phyloP scores from a whole-genome alignment of 2,329 filamentous ascomycete genomes.

The Ustilaginoidea virens region DNA sequence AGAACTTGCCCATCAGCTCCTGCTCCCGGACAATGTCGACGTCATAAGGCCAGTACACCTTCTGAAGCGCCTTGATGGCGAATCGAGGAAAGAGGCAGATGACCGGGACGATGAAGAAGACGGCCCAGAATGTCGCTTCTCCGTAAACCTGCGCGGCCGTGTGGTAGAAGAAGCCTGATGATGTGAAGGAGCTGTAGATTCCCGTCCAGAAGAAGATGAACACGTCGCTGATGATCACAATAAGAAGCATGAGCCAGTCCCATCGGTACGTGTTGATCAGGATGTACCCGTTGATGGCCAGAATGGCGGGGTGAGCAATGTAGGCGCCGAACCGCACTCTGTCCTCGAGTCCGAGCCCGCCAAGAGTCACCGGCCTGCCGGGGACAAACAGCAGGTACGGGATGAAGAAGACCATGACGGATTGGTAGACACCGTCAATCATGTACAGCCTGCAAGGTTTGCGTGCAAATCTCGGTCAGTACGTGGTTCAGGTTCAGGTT shows the following conservation, averaged over 20 bases:
- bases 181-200: conserved; percentile 48
- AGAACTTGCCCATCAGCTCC: conserved; percentile 67
- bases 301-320: conserved; percentile 67
- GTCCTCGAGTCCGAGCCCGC: conserved; percentile 63
- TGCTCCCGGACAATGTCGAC: conserved; percentile 95
- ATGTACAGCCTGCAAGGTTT: conserved; percentile 60
- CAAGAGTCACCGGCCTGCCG: conserved; percentile 53
- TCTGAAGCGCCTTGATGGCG: conserved; percentile 72
- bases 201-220: conserved; percentile 95
- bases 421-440: conserved; percentile 89
- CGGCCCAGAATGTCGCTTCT: conserved; percentile 74
- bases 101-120: conserved; percentile 62
- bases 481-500: too few species aligned
- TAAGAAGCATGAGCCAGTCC: conserved; percentile 89
- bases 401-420: conserved; percentile 83
- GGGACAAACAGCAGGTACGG: conserved; percentile 65
- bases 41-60: conserved; percentile 85
- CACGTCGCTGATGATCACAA: conserved; percentile 67
- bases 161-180: conserved; percentile 50
- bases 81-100: conserved; percentile 82
- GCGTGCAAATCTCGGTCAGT: neutral
- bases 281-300: conserved; percentile 88
- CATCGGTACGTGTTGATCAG: conserved; percentile 93
- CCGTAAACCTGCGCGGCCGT: conserved; percentile 67
- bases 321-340: conserved; percentile 75